Evolutionary conservation across 2,329 filamentous ascomycete species (phyloP).

Genomic region (Tolypocladium album): DNA sequence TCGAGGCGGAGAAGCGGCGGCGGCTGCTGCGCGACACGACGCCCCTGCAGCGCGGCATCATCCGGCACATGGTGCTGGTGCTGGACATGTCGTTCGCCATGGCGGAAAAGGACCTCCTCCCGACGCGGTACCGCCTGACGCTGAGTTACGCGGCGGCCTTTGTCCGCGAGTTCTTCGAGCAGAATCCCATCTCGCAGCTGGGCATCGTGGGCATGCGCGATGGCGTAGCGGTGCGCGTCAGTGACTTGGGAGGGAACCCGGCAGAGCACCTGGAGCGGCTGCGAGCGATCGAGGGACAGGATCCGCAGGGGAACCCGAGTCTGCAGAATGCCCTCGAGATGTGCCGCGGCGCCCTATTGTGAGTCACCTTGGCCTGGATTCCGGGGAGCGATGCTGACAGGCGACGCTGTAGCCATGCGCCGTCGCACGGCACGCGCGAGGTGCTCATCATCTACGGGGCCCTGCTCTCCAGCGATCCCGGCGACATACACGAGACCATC

Average conservation of each 20-base stretch:
- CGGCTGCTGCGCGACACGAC: slow-evolving; percentile 88
- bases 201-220: slow-evolving; percentile 90
- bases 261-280: slow-evolving; percentile 76
- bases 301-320: slow-evolving; percentile 66
- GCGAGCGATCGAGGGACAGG: slow-evolving; percentile 51
- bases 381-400: slow-evolving; percentile 3
- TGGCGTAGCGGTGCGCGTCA: slow-evolving; percentile 75
- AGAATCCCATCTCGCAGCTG: slow-evolving; percentile 95
- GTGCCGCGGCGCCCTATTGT: slow-evolving; percentile 84
- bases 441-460: slow-evolving; percentile 88
- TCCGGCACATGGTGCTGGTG: slow-evolving; percentile 86
- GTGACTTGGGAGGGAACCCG: slow-evolving; percentile 85
- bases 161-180: slow-evolving; percentile 90
- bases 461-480: slow-evolving; percentile 80
- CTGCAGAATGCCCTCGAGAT: slow-evolving; percentile 95
- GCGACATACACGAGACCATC: slow-evolving; percentile 91
- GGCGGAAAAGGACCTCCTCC: slow-evolving; percentile 88
- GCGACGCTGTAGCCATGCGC: slow-evolving; percentile 55
- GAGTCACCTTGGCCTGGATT: slow-evolving; percentile 13
- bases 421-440: slow-evolving; percentile 86
- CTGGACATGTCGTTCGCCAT: slow-evolving; percentile 90
- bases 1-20: slow-evolving; percentile 71
- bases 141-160: slow-evolving; percentile 80
- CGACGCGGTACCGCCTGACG: slow-evolving; percentile 73
- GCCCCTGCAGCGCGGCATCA: slow-evolving; percentile 90